phyloP scores from a whole-genome alignment of 2,329 filamentous ascomycete genomes.

The Blastomyces emzantsi region DNA sequence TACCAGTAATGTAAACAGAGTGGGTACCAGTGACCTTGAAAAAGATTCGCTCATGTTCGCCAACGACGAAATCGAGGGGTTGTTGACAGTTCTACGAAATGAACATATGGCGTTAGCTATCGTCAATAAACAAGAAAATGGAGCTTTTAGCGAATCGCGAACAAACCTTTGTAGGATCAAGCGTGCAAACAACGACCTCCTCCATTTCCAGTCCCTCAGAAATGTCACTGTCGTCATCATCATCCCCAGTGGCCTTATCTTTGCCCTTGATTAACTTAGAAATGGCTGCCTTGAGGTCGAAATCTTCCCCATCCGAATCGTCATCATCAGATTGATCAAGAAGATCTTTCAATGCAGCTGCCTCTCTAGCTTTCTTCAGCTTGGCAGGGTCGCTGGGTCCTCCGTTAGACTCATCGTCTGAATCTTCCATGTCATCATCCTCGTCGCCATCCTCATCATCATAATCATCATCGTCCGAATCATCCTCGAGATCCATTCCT shows the following conservation, averaged over 20 bases:
- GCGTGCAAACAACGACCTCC: conserved; percentile 89
- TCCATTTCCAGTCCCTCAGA: conserved; percentile 60
- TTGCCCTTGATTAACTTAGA: conserved; percentile 56
- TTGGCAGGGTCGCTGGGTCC: conserved; percentile 87
- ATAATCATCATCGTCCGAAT: conserved; percentile 50
- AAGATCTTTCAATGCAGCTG: conserved; percentile 68
- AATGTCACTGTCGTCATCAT: conserved; percentile 50
- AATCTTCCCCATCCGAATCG: conserved; percentile 61
- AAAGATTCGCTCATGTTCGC: conserved; percentile 80
- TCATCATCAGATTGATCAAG: conserved; percentile 55
- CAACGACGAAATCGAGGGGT: conserved; percentile 83
- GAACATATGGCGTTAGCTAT: conserved; percentile 10
- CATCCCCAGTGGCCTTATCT: conserved; percentile 60
- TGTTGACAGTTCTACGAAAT: conserved; percentile 76
- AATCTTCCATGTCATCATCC: conserved; percentile 43
- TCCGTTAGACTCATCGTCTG: conserved; percentile 65
- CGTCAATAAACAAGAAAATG: neutral
- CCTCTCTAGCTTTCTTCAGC: conserved; percentile 75
- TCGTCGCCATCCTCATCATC: conserved; percentile 57
- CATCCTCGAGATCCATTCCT: conserved; percentile 48
- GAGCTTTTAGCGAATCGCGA: neutral
- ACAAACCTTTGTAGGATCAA: conserved; percentile 82
- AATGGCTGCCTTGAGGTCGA: conserved; percentile 40
- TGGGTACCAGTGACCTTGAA: conserved; percentile 88
- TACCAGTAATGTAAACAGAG: conserved; percentile 85